These are phyloP conservation scores for Gossypium rotundifolium DNA, from an alignment of 345 rosid genomes.

Conservation along the genomic window DNA sequence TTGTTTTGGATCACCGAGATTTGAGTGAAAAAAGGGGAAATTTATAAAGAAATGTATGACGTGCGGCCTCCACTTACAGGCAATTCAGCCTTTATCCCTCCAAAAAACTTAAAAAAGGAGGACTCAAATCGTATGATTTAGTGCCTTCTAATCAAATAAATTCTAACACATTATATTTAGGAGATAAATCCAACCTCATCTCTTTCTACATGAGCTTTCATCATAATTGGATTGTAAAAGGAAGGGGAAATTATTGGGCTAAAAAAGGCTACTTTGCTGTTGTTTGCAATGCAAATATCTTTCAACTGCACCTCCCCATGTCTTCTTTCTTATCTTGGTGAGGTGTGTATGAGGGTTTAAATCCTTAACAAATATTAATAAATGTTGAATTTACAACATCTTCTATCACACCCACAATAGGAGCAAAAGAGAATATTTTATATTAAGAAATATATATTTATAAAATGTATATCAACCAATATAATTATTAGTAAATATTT, in stretches of 20 bases:
- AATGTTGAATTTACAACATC: too few relatives aligned
- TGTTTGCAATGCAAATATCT: not conserved
- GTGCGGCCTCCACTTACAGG: conserved; percentile 2
- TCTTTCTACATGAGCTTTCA: not conserved
- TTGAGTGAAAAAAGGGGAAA: not conserved
- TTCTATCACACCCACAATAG: too few relatives aligned
- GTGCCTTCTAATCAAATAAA: conserved; percentile 5
- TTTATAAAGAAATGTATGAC: conserved; percentile 1
- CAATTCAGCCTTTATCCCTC: not conserved
- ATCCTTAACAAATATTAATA: too few relatives aligned
- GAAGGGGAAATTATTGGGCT: not conserved
- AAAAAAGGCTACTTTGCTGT: not conserved
- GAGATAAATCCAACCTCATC: not conserved
- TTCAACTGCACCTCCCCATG: not conserved
- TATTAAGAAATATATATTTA: too few relatives aligned
- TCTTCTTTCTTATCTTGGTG: not conserved
- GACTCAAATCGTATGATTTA: not conserved
- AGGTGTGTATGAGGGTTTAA: not conserved
- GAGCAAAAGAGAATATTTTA: too few relatives aligned
- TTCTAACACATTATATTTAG: not conserved
- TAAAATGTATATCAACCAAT: too few relatives aligned
- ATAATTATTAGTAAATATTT: too few relatives aligned
- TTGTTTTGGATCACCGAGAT: not conserved
- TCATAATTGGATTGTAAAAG: not conserved
- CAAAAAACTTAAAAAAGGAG: not conserved